Evolutionary conservation across 225 moss, liverwort and hornwort genomes (phyloP).

Genomic region (Polytrichum formosum): DNA sequence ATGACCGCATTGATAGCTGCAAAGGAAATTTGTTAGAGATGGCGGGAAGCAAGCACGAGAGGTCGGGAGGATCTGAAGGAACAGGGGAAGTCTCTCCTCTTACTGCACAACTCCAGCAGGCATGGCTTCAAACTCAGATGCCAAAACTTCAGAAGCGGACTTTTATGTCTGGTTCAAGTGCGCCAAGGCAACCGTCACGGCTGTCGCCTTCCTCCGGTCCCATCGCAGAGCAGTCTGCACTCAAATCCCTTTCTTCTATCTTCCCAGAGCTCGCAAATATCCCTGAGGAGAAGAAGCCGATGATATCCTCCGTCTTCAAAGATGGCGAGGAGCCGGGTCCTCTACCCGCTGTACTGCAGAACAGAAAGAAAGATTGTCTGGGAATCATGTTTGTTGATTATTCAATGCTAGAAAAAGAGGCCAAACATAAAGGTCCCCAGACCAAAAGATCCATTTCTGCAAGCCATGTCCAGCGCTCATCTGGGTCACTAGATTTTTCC

Average conservation of each 20-base stretch:
- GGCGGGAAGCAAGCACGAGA: constrained; percentile 51
- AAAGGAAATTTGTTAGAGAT: constrained; percentile 12
- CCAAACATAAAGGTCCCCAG: not conserved
- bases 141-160: constrained; percentile 42
- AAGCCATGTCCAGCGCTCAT: constrained; percentile 17
- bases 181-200: constrained; percentile 15
- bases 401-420: not conserved
- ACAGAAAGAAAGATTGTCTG: constrained; percentile 16
- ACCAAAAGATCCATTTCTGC: not conserved
- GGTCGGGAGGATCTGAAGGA: constrained; percentile 29
- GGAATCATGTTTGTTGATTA: constrained; percentile 18
- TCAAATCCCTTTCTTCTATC: constrained; percentile 42
- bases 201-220: constrained; percentile 8
- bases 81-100: constrained; percentile 43
- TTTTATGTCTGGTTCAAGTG: constrained; percentile 16
- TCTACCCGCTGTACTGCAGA: constrained; percentile 3
- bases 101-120: constrained; percentile 49
- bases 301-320: constrained; percentile 48
- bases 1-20: not conserved
- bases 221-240: constrained; percentile 27
- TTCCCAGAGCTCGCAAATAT: constrained; percentile 52
- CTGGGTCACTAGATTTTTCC: constrained; percentile 16
- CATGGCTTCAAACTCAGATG: constrained; percentile 55
- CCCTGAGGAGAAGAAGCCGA: constrained; percentile 44
- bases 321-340: constrained; percentile 26